These are phyloP conservation scores for Sporothrix inflata DNA, from an alignment of 2,329 filamentous ascomycete species.

Conservation along the genomic window DNA sequence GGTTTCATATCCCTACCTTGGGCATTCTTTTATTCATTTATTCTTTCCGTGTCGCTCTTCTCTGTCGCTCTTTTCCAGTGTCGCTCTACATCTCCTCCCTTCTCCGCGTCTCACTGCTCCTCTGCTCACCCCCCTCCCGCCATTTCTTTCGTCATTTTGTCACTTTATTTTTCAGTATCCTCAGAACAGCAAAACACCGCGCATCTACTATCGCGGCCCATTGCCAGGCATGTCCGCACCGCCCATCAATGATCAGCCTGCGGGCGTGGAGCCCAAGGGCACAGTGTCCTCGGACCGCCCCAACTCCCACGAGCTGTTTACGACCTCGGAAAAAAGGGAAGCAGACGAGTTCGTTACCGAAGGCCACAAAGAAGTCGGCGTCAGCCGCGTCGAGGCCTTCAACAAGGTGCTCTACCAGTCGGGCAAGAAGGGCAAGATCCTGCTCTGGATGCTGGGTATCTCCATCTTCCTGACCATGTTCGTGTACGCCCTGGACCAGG, in stretches of 20 bases:
- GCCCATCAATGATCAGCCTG: background rate
- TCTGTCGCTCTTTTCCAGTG: no score
- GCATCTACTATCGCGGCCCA: background rate
- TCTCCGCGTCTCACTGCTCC: background rate
- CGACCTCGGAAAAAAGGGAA: slow-evolving; percentile 3
- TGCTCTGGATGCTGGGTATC: slow-evolving; percentile 46
- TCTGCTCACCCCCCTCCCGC: no score
- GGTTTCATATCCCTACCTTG: background rate
- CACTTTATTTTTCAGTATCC: background rate
- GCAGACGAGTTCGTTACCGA: slow-evolving; percentile 37
- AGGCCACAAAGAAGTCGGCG: slow-evolving; percentile 36
- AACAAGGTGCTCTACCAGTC: slow-evolving; percentile 47
- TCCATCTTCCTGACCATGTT: slow-evolving; percentile 44
- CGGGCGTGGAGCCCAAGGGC: slow-evolving; percentile 32
- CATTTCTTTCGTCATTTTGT: no score
- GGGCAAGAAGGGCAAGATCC: slow-evolving; percentile 36
- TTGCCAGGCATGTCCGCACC: slow-evolving; percentile 21
- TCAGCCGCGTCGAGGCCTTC: slow-evolving; percentile 45
- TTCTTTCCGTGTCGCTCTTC: slow-evolving; percentile 14
- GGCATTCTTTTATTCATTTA: slow-evolving; percentile 1
- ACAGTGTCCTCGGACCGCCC: background rate
- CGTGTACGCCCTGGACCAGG: slow-evolving; percentile 45
- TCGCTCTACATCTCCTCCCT: background rate
- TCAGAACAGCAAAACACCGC: background rate
- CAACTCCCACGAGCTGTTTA: background rate